Base-by-base conservation (phyloP, 108 stramenopile genomes). In the Schizochytrium sp. region DNA sequence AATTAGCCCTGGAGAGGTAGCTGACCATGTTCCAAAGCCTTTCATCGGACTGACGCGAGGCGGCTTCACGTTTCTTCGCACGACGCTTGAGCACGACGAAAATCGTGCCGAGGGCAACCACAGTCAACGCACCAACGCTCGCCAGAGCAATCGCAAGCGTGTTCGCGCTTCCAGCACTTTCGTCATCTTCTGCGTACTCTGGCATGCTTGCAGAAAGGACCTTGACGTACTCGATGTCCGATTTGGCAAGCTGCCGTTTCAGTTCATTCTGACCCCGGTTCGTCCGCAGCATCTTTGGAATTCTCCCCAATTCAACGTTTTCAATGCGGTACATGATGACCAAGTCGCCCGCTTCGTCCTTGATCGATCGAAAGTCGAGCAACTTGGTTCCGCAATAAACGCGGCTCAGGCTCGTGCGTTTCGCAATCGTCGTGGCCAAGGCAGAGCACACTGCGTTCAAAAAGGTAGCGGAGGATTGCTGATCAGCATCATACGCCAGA, bases 331-430 rank as follows among this genome's bases (percentile, higher is more conserved):
- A 83, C 19, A 53, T 53, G 23, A 83, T 45, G 6, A 83, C 76
- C 48, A 83, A 23, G 28, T 83, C 51, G 48, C 76, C 76, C 18
- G n/a, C 51, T 34, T 47, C 45, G 51, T 83, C 76, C 51, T 47
- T 2, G 4, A 83, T 25, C 19, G 76, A 21, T 53, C 76, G 76
- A 16, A 83, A 53, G 48, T 53, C 3, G n/a, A 83, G 6, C 18
- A 83, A 45, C 76, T 83, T 83, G n/a, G 48, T 47, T 8, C 76
- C 76, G 76, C 76, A 83, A 25, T 83, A 25, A 18, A 83, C 76
- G 76, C 28, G 19, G 76, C 76, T 83, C 6, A 83, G 51, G 76
- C 76, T 83, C 8, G 76, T 83, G 45, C n/a, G 45, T 47, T 53
- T 47, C 12, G 48, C 45, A 23, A 83, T 53, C n/a, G 76, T 83